Evolutionary conservation across 768 basidiomycete species (phyloP).

Genomic region (Pisolithus sp.): DNA sequence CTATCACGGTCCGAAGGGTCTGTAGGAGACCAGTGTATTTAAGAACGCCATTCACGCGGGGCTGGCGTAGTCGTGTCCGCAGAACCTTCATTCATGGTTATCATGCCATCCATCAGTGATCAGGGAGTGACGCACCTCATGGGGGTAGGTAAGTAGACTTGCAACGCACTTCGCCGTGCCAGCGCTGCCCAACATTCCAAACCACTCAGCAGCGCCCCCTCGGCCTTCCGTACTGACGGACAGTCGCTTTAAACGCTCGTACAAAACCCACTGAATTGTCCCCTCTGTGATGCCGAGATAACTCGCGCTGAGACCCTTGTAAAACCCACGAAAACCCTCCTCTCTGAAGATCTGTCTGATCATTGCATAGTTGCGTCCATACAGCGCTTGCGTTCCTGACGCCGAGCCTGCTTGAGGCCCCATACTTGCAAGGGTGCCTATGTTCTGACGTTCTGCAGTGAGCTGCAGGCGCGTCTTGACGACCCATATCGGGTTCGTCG

Average conservation of each 20-base stretch:
- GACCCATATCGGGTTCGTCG: slow-evolving; percentile 99
- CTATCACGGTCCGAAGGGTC: slow-evolving; percentile 76
- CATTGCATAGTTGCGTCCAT: slow-evolving; percentile 52
- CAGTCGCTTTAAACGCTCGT: slow-evolving; percentile 83
- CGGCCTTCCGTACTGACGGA: slow-evolving; percentile 46
- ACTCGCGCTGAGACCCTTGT: slow-evolving; percentile 91
- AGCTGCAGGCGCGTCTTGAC: slow-evolving; percentile 96
- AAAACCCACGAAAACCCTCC: slow-evolving; percentile 84
- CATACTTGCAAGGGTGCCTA: slow-evolving; percentile 1
- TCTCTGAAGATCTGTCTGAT: slow-evolving; percentile 71
- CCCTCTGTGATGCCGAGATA: slow-evolving; percentile 95
- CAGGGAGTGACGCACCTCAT: slow-evolving; percentile 59
- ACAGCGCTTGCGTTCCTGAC: slow-evolving; percentile 18
- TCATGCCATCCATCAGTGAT: neutral
- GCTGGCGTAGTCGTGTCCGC: slow-evolving; percentile 89
- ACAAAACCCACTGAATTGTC: slow-evolving; percentile 95
- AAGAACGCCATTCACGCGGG: slow-evolving; percentile 64
- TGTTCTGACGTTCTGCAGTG: slow-evolving; percentile 25
- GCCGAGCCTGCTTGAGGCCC: slow-evolving; percentile 3
- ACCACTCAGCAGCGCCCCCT: slow-evolving; percentile 61
- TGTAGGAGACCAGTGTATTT: slow-evolving; percentile 87
- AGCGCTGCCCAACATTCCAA: slow-evolving; percentile 81
- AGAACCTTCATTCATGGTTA: slow-evolving; percentile 45
- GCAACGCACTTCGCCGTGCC: slow-evolving; percentile 93
- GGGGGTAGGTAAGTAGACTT: slow-evolving; percentile 93